Evolutionary conservation across 306 rosid genomes (phyloP).

Genomic region (Malus sieversii): DNA sequence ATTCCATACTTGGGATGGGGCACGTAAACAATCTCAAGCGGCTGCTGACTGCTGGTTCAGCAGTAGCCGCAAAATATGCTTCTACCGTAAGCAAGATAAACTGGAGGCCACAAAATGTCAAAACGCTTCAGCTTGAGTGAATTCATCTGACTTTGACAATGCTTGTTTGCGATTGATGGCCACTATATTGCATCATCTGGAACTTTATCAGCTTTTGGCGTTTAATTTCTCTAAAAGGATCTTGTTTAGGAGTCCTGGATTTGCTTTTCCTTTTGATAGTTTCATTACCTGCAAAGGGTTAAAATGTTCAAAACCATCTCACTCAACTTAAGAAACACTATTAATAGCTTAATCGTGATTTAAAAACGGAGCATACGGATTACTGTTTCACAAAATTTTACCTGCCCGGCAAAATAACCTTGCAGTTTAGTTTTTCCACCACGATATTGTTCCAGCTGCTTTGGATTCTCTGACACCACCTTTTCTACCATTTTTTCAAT

Average conservation of each 20-base stretch:
- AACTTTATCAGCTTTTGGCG: slow-evolving; percentile 47
- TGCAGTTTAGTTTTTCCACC: slow-evolving; percentile 81
- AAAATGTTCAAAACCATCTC: slow-evolving; percentile 3
- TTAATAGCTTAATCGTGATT: neutral
- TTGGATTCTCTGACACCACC: slow-evolving; percentile 78
- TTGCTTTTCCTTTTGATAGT: slow-evolving; percentile 91
- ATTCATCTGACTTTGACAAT: neutral
- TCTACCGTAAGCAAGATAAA: neutral
- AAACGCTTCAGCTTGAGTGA: neutral
- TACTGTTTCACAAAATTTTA: slow-evolving; percentile 14
- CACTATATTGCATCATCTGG: neutral
- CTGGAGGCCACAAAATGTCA: neutral
- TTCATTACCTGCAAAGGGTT: slow-evolving; percentile 61
- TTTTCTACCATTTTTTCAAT: slow-evolving; percentile 75
- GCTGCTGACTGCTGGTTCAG: neutral
- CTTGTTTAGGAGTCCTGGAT: slow-evolving; percentile 78
- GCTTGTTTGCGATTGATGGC: neutral
- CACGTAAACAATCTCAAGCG: neutral
- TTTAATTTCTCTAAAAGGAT: slow-evolving; percentile 73
- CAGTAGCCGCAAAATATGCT: neutral
- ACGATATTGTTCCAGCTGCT: slow-evolving; percentile 78
- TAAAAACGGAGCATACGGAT: neutral
- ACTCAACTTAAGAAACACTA: neutral
- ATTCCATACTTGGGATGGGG: neutral
- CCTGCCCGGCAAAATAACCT: slow-evolving; percentile 94